Conservation (phyloP, 805 yeast species). For the Clavispora vitiphila region DNA sequence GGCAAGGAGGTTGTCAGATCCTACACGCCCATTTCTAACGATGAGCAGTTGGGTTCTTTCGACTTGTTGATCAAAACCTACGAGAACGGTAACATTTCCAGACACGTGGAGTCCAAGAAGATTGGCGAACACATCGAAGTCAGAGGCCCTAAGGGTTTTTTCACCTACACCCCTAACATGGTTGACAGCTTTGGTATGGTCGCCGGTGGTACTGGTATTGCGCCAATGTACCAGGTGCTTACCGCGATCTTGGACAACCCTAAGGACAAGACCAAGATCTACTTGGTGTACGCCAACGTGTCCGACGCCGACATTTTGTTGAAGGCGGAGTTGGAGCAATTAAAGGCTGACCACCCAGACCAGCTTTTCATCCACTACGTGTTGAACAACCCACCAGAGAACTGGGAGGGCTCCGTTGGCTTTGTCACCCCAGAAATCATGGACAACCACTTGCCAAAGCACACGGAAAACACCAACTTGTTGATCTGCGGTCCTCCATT, state of each 20-base stretch:
- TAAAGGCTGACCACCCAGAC: constrained; percentile 52
- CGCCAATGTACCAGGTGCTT: constrained; percentile 92
- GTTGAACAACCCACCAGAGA: constrained; percentile 65
- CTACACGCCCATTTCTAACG: constrained; percentile 85
- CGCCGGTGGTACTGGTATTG: constrained; percentile 95
- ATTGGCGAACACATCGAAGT: constrained; percentile 76
- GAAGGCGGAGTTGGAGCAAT: constrained; percentile 70
- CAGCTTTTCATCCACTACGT: constrained; percentile 65
- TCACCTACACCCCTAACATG: constrained; percentile 77
- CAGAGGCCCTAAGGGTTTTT: constrained; percentile 89
- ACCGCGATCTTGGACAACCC: constrained; percentile 77
- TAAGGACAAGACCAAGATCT: constrained; percentile 68
- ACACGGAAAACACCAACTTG: constrained; percentile 59
- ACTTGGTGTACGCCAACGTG: constrained; percentile 77
- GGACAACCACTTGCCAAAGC: constrained; percentile 55
- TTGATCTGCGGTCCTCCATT: constrained; percentile 94
- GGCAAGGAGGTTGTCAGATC: constrained; percentile 82
- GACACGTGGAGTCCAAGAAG: constrained; percentile 61
- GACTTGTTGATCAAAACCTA: constrained; percentile 84
- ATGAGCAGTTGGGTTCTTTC: constrained; percentile 73
- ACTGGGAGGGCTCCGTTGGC: constrained; percentile 77
- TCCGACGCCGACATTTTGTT: constrained; percentile 75
- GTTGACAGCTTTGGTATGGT: constrained; percentile 75
- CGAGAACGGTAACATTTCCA: constrained; percentile 80
- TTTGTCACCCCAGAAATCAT: constrained; percentile 74